Conservation (phyloP, 2,329 filamentous ascomycete species). For the Ophiognomonia clavigignenti-juglandacearum region DNA sequence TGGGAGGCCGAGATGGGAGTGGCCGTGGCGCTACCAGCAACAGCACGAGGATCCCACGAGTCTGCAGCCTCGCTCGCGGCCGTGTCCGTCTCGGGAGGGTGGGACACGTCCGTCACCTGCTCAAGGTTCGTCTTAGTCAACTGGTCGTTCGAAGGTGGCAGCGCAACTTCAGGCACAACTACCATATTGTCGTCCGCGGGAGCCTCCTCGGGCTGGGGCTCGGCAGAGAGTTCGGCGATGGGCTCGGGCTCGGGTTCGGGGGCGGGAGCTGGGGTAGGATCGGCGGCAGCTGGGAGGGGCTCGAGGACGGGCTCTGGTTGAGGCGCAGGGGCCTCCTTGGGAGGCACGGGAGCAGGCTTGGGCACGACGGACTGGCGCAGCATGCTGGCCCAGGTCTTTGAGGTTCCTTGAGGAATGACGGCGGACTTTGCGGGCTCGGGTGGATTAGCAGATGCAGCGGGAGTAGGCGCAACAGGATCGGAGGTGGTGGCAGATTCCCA, state of each 20-base stretch:
- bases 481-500: constrained; percentile 40
- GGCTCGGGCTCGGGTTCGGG: constrained; percentile 33
- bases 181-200: constrained; percentile 31
- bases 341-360: constrained; percentile 51
- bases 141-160: constrained; percentile 72
- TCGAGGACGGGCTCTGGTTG: constrained; percentile 42
- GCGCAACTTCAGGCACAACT: constrained; percentile 46
- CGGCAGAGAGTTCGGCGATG: constrained; percentile 27
- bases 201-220: constrained; percentile 23
- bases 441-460: constrained; percentile 26
- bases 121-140: constrained; percentile 91
- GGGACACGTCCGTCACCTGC: constrained; percentile 77
- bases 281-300: constrained; percentile 32
- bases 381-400: constrained; percentile 73
- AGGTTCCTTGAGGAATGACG: constrained; percentile 32
- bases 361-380: constrained; percentile 55
- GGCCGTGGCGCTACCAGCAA: constrained; percentile 53
- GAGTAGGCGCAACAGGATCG: constrained; percentile 24
- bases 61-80: constrained; percentile 85
- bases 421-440: constrained; percentile 25
- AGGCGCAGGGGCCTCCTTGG: constrained; percentile 42
- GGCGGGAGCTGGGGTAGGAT: constrained; percentile 24
- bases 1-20: constrained; percentile 63
- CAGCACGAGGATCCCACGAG: constrained; percentile 69
- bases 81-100: constrained; percentile 73